phyloP scores from a whole-genome alignment of 768 basidiomycete genomes.

The Trametopsis cervina region DNA sequence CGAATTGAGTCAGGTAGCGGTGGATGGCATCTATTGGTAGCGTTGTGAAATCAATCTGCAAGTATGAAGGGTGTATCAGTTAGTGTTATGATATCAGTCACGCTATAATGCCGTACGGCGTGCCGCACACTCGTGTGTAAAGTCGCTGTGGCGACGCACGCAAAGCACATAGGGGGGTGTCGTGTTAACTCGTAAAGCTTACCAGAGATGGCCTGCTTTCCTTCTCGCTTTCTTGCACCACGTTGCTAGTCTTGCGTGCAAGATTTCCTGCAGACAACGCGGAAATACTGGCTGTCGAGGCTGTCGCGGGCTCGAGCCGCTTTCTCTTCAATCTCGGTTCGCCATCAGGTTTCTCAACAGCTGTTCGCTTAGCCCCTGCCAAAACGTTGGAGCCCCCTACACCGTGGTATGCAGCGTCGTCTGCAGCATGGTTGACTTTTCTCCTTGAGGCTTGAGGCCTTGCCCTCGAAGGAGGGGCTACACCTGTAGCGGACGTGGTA shows the following conservation, averaged over 20 bases:
- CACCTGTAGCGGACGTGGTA: background rate
- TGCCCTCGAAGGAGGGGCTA: constrained; percentile 1
- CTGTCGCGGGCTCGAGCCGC: constrained; percentile 42
- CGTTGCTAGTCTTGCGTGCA: constrained; percentile 2
- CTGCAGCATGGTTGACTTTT: constrained; percentile 36
- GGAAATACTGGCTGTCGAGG: constrained; percentile 10
- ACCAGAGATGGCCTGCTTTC: constrained; percentile 19
- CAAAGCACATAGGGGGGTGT: background rate
- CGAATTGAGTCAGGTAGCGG: constrained; percentile 67
- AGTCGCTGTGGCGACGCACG: background rate
- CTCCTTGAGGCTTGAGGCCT: constrained; percentile 14
- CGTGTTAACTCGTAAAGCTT: constrained; percentile 6
- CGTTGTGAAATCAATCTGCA: constrained; percentile 69
- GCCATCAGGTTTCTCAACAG: constrained; percentile 62
- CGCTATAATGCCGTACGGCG: background rate
- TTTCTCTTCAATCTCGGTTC: constrained; percentile 72
- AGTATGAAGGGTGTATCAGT: background rate
- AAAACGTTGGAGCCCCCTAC: constrained; percentile 2
- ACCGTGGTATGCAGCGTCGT: constrained; percentile 55
- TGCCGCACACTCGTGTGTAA: background rate
- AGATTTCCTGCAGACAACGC: constrained; percentile 1
- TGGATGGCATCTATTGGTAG: constrained; percentile 60
- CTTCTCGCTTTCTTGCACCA: constrained; percentile 10
- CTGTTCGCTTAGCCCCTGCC: constrained; percentile 53
- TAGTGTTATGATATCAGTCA: background rate